Evolutionary conservation across 1,284 basidiomycete genomes (phyloP), one percentile per base, ranked within the genome.

Genomic region (Neolentinus lepideus): DNA sequence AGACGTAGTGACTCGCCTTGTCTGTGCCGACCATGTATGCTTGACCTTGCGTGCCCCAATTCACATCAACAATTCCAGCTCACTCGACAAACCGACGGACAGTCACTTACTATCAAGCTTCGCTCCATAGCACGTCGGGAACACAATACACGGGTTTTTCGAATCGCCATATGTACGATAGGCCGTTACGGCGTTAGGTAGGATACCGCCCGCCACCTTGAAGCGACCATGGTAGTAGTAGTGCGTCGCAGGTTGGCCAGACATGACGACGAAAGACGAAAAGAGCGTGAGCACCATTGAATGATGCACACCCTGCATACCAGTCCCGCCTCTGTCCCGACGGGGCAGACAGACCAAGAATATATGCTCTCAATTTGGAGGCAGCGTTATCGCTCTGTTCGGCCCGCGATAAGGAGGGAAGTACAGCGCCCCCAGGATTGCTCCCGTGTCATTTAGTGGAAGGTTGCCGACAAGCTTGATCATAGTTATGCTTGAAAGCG

Each of bases 11-110:
- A n/a, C n/a, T 19, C 56, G 71, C 76, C 67, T 80, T 81, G 59
- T 72, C 74, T 53, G 73, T 66, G 16, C 80, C 81, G 27, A 83
- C 71, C 68, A 81, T 66, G 58, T 79, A 79, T n/a, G 67, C 61
- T 58, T 81, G 79, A 57, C 72, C 79, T 79, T 69, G 52, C 26
- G 68, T 60, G 25, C 11, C n/a, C n/a, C n/a, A n/a, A n/a, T n/a
- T n/a, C n/a, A n/a, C n/a, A n/a, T n/a, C n/a, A n/a, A n/a, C n/a
- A n/a, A n/a, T n/a, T n/a, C n/a, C n/a, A n/a, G n/a, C n/a, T n/a
- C n/a, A n/a, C n/a, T n/a, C n/a, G n/a, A n/a, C n/a, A n/a, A n/a
- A n/a, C n/a, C n/a, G n/a, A 26, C 22, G 8, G 22, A 29, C 3
- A 29, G 19, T 2, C 12, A 60, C 67, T 54, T 58, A 69, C 67